Evolutionary conservation across 306 rosid species (phyloP).

Genomic region (Rosa lucieae): DNA sequence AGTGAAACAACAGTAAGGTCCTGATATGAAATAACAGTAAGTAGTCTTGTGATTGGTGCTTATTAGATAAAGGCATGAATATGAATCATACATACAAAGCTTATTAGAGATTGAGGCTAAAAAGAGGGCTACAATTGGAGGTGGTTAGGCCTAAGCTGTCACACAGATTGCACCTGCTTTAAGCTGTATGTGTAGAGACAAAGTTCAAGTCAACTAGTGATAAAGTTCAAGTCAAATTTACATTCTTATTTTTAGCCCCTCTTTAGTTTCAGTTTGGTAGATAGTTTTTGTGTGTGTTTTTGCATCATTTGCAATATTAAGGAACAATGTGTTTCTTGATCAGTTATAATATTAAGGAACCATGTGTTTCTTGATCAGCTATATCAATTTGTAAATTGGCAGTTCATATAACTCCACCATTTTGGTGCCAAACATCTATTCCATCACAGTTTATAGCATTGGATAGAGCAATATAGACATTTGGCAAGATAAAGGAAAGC

Average conservation of each 20-base stretch:
- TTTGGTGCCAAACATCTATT: background rate
- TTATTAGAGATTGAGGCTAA: background rate
- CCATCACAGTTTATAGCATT: background rate
- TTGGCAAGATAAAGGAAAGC: background rate
- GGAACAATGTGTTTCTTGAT: background rate
- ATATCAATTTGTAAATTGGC: background rate
- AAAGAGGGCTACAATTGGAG: too few relatives aligned
- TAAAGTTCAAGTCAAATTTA: background rate
- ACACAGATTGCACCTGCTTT: background rate
- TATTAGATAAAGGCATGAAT: too few relatives aligned
- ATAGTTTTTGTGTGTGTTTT: background rate
- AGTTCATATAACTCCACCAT: background rate
- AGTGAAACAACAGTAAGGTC: too few relatives aligned
- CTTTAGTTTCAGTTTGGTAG: background rate
- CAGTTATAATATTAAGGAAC: background rate
- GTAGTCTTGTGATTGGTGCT: too few relatives aligned
- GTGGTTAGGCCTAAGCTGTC: too few relatives aligned
- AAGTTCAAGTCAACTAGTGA: background rate
- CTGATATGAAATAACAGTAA: too few relatives aligned
- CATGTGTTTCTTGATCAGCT: background rate
- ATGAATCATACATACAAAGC: background rate
- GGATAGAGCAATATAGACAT: too few relatives aligned
- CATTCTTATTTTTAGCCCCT: background rate
- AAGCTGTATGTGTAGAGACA: background rate
- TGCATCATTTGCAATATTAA: background rate